phyloP scores from a whole-genome alignment of 352 stramenopile genomes.

The Pythium dissotocum region DNA sequence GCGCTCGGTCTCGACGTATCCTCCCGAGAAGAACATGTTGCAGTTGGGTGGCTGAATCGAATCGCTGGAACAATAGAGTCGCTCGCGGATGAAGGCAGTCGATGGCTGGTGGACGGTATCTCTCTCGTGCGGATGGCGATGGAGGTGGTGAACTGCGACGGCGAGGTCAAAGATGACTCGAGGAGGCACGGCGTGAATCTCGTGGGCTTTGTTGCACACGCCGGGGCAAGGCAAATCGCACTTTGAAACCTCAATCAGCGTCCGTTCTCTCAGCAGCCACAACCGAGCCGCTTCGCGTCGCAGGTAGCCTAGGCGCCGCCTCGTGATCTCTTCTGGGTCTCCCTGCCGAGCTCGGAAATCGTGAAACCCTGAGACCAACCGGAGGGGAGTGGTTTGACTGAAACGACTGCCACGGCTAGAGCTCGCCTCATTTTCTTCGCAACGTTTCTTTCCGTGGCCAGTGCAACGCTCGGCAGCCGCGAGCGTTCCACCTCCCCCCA shows the following conservation, averaged over 20 bases:
- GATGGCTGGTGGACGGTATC: neutral
- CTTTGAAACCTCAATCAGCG: conserved; percentile 26
- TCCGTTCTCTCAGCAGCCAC: conserved; percentile 13
- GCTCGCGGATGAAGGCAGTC: neutral
- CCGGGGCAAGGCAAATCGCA: conserved; percentile 25
- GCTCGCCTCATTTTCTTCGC: conserved; percentile 14
- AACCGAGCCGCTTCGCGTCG: conserved; percentile 11
- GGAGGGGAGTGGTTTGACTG: conserved; percentile 18
- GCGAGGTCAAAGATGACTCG: neutral
- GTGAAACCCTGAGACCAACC: conserved; percentile 12
- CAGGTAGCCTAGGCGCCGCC: neutral
- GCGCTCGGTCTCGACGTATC: conserved; percentile 67
- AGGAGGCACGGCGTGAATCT: neutral
- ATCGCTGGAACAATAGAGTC: neutral
- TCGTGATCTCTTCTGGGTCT: conserved; percentile 20
- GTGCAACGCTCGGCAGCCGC: conserved; percentile 17
- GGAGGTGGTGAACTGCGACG: neutral
- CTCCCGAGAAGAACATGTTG: conserved; percentile 72
- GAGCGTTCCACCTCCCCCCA: neutral
- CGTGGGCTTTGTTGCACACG: conserved; percentile 5
- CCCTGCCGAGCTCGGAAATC: conserved; percentile 1
- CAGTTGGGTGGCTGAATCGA: neutral
- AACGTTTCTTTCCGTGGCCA: conserved; percentile 28
- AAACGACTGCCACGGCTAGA: conserved; percentile 16
- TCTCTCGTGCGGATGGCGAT: neutral